phyloP scores from a whole-genome alignment of 306 rosid genomes.

The Casuarina cunninghamiana region DNA sequence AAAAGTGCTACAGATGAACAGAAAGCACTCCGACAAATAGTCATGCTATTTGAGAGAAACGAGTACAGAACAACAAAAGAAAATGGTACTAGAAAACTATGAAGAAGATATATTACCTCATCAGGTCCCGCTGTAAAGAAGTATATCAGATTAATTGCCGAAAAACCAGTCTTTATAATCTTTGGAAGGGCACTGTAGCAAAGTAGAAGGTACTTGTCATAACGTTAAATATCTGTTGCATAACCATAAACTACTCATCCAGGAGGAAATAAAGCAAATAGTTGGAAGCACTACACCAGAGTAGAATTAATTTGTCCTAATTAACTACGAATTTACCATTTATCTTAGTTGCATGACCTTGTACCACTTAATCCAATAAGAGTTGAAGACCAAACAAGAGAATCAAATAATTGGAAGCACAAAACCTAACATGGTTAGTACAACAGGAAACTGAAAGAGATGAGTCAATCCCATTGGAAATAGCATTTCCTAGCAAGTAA shows the following conservation, averaged over 20 bases:
- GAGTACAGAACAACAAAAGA: neutral
- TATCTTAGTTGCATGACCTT: neutral
- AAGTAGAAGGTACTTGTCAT: slow-evolving; percentile 29
- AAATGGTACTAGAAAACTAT: neutral
- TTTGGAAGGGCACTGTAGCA: slow-evolving; percentile 80
- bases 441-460: neutral
- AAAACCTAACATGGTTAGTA: neutral
- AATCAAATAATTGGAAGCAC: neutral
- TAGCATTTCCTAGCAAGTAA: neutral
- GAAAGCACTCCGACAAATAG: neutral
- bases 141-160: slow-evolving; percentile 97
- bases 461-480: neutral
- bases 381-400: neutral
- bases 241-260: no score
- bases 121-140: slow-evolving; percentile 99
- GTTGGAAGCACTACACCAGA: no score
- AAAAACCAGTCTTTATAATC: slow-evolving; percentile 95
- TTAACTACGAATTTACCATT: slow-evolving; percentile 2
- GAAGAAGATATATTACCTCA: slow-evolving; percentile 60
- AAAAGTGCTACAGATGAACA: neutral
- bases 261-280: no score
- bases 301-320: slow-evolving; percentile 30
- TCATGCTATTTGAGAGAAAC: neutral
- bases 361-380: neutral
- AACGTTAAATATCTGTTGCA: neutral